phyloP scores from a whole-genome alignment of 73 alveolate species.

The Blepharisma stoltei region DNA sequence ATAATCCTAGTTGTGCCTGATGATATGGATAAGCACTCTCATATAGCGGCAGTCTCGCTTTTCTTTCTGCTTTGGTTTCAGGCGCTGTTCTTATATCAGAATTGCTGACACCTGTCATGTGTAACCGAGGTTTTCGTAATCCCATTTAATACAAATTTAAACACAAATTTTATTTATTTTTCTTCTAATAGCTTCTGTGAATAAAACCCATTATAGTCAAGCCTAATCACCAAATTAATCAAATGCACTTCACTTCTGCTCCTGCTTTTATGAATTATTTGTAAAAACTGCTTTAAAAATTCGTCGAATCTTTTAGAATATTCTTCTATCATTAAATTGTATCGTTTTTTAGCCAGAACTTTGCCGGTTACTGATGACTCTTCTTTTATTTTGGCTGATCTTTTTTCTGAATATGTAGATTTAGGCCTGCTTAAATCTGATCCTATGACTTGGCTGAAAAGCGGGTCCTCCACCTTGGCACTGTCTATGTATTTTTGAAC shows the following conservation, averaged over 20 bases:
- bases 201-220: conserved; percentile 90
- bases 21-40: conserved; percentile 11
- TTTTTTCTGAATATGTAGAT: conserved; percentile 52
- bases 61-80: conserved; percentile 10
- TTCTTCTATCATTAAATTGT: conserved; percentile 62
- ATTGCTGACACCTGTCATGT: neutral
- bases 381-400: conserved; percentile 59
- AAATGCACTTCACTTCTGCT: conserved; percentile 53
- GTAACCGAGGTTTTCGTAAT: neutral
- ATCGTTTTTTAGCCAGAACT: conserved; percentile 58
- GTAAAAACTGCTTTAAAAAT: conserved; percentile 64
- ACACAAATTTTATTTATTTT: neutral
- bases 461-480: conserved; percentile 40
- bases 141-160: conserved; percentile 1
- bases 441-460: conserved; percentile 26
- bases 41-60: conserved; percentile 11
- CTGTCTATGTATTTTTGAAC: conserved; percentile 44
- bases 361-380: conserved; percentile 52
- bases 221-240: conserved; percentile 82
- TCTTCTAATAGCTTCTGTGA: conserved; percentile 33
- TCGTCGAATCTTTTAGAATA: conserved; percentile 64
- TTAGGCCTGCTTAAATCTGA: neutral
- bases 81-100: conserved; percentile 3
- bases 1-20: neutral
- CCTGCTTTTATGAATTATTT: conserved; percentile 44